Evolutionary conservation across 1,284 basidiomycete genomes (phyloP).

Genomic region (Spongispora temasekensis): DNA sequence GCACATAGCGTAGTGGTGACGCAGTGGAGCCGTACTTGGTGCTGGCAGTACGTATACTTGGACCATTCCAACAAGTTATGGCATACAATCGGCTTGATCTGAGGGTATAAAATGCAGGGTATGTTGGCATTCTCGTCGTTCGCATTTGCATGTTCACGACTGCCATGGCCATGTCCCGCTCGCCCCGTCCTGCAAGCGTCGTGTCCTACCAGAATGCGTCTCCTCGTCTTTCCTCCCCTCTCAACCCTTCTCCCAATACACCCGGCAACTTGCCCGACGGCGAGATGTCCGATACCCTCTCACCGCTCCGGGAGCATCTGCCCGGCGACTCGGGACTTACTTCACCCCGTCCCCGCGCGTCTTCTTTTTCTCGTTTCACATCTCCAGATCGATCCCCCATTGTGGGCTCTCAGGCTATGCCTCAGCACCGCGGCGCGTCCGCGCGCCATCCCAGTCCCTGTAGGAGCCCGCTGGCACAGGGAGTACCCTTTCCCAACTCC

Average conservation of each 20-base stretch:
- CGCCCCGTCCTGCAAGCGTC: slow-evolving; percentile 14
- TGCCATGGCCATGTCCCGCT: slow-evolving; percentile 5
- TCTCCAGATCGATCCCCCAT: slow-evolving; percentile 17
- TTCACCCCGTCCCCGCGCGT: slow-evolving; percentile 5
- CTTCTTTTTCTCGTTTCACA: slow-evolving; percentile 19
- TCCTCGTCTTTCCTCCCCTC: slow-evolving; percentile 21
- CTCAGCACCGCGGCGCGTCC: slow-evolving; percentile 6
- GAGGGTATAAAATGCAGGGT: too few species aligned
- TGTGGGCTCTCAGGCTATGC: neutral
- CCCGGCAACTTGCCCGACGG: slow-evolving; percentile 9
- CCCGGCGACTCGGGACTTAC: slow-evolving; percentile 6
- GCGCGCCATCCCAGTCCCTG: slow-evolving; percentile 13
- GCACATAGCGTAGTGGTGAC: too few species aligned
- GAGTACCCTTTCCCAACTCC: slow-evolving; percentile 14
- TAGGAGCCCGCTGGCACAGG: slow-evolving; percentile 12
- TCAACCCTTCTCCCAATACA: slow-evolving; percentile 13
- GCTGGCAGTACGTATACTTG: too few species aligned
- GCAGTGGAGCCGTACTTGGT: too few species aligned
- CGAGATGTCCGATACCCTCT: slow-evolving; percentile 23
- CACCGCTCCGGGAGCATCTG: slow-evolving; percentile 21
- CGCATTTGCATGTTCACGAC: slow-evolving; percentile 5
- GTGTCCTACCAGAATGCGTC: slow-evolving; percentile 14
- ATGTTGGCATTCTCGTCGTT: slow-evolving; percentile 12
- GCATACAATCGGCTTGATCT: too few species aligned
- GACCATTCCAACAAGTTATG: too few species aligned